These are phyloP conservation scores for Alnus rubra DNA, from an alignment of 306 rosid genomes.

Conservation along the genomic window DNA sequence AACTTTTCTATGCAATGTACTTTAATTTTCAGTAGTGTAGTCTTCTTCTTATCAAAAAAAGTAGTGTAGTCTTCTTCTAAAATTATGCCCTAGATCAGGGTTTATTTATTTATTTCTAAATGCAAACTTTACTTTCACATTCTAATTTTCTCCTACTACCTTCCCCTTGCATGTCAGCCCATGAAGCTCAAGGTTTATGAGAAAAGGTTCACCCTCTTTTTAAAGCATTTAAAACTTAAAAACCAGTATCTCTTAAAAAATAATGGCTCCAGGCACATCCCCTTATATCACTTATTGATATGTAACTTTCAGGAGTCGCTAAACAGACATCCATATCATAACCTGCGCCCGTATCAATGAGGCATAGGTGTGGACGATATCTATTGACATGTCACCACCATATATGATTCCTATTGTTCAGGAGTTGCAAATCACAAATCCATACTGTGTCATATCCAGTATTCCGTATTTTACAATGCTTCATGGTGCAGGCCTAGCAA, in stretches of 20 bases:
- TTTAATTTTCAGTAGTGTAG: not conserved
- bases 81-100: not conserved
- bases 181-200: not conserved
- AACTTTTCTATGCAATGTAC: not conserved
- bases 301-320: not conserved
- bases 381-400: not conserved
- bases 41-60: not conserved
- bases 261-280: not conserved
- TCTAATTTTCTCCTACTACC: not conserved
- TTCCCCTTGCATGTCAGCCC: not conserved
- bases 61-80: not conserved
- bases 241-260: not conserved
- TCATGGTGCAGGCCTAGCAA: not conserved
- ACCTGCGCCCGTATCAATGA: not conserved
- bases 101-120: not conserved
- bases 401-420: not conserved
- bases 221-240: not conserved
- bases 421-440: not conserved
- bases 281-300: not conserved
- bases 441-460: not conserved
- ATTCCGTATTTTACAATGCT: not conserved
- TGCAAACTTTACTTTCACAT: not conserved
- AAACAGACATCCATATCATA: not conserved
- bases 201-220: not conserved
- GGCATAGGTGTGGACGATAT: not conserved